phyloP scores from a whole-genome alignment of 768 basidiomycete species.

The Tulasnella sp. region DNA sequence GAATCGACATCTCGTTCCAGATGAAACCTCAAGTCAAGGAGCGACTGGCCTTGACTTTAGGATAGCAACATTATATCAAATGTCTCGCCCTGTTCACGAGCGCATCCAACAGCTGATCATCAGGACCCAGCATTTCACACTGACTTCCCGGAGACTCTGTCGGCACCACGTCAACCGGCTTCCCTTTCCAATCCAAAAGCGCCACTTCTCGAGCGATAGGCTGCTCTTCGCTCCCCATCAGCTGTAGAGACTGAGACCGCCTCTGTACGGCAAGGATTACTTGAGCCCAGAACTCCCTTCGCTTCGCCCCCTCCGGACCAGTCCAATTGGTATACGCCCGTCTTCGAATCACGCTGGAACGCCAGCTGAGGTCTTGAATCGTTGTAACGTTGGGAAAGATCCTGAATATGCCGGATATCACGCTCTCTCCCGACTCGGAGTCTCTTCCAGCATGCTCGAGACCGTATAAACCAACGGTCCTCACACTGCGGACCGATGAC shows the following conservation, averaged over 20 bases:
- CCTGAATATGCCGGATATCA: neutral
- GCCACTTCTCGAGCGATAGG: neutral
- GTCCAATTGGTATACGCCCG: conserved; percentile 1
- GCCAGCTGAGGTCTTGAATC: neutral
- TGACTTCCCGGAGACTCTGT: neutral
- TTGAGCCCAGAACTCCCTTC: neutral
- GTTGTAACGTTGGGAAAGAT: neutral
- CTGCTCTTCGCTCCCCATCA: neutral
- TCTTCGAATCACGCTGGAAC: neutral
- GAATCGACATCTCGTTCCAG: too few relatives aligned
- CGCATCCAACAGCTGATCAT: neutral
- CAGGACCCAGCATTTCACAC: neutral
- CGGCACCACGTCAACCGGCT: too few relatives aligned
- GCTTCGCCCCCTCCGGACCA: neutral
- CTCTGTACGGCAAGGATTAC: neutral
- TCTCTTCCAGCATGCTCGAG: neutral
- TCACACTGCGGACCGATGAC: neutral
- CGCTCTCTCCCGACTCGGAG: neutral
- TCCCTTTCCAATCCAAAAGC: neutral
- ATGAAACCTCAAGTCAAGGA: too few relatives aligned
- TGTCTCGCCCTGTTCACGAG: neutral
- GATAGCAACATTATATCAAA: neutral
- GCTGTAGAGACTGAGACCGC: neutral
- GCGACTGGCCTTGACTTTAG: too few relatives aligned
- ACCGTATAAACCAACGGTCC: neutral